phyloP scores from a whole-genome alignment of 2,329 filamentous ascomycete genomes.

The Hymenoscyphus infarciens region DNA sequence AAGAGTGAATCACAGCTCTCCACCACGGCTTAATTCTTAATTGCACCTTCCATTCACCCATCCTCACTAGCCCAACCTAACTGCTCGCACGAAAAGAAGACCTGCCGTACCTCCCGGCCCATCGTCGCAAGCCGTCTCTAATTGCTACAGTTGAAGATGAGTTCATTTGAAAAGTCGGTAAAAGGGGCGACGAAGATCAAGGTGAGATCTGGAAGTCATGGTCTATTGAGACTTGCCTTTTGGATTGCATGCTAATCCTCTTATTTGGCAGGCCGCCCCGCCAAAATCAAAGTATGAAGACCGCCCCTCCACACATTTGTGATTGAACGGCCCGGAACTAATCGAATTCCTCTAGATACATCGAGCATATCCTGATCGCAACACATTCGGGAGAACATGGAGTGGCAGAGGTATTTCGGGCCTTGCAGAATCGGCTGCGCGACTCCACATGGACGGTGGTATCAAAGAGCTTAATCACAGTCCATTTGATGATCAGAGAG shows the following conservation, averaged over 20 bases:
- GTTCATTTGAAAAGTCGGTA: slow-evolving; percentile 97
- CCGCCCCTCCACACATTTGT: slow-evolving; percentile 2
- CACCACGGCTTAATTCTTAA: not conserved
- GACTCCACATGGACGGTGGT: slow-evolving; percentile 99
- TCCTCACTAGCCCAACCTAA: not conserved
- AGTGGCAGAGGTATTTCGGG: slow-evolving; percentile 92
- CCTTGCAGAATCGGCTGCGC: slow-evolving; percentile 80
- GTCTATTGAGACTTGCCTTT: not conserved
- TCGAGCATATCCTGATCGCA: slow-evolving; percentile 94
- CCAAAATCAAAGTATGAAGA: slow-evolving; percentile 87
- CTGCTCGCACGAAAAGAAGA: not conserved
- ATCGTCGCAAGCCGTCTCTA: slow-evolving; percentile 23
- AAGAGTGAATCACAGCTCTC: not conserved
- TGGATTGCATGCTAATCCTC: slow-evolving; percentile 3
- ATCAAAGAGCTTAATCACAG: slow-evolving; percentile 93
- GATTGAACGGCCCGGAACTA: slow-evolving; percentile 16
- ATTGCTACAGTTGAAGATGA: slow-evolving; percentile 55
- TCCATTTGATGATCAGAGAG: slow-evolving; percentile 96
- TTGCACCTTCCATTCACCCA: not conserved
- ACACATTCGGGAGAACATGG: slow-evolving; percentile 93
- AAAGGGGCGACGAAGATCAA: slow-evolving; percentile 99
- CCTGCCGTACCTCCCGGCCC: slow-evolving; percentile 16
- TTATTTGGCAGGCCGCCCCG: slow-evolving; percentile 67
- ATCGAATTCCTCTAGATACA: slow-evolving; percentile 40
- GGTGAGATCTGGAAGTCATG: slow-evolving; percentile 46